These are phyloP conservation scores for Trichosporon asahii DNA, from an alignment of 1,284 basidiomycete genomes.

Conservation along the genomic window DNA sequence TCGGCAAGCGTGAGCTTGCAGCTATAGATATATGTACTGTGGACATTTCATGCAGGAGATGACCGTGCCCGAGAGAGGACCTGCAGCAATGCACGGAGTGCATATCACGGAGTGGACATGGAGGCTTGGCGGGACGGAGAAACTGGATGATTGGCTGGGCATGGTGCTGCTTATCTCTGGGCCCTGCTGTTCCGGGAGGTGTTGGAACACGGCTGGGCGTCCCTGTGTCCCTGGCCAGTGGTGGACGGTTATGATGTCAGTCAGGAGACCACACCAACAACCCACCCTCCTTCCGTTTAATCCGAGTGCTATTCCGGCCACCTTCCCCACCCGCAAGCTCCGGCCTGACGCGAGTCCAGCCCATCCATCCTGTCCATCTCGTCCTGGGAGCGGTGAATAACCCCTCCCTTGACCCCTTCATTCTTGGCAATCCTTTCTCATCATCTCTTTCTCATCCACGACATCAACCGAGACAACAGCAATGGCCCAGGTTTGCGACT, in stretches of 20 bases:
- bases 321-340: background rate
- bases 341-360: no score
- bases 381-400: no score
- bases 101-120: background rate
- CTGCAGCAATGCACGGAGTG: no score
- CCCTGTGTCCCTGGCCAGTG: background rate
- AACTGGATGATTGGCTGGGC: background rate
- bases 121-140: background rate
- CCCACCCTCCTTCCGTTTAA: no score
- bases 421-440: background rate
- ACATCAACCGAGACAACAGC: background rate
- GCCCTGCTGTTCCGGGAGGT: background rate
- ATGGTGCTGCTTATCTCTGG: background rate
- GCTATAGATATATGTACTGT: background rate
- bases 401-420: no score
- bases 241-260: background rate
- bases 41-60: background rate
- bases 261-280: background rate
- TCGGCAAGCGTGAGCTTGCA: background rate
- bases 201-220: background rate
- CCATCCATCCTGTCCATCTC: no score
- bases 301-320: background rate
- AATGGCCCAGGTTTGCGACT: conserved; percentile 42
- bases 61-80: background rate
- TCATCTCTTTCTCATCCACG: background rate